These are phyloP conservation scores for Sporisorium scitamineum DNA, from an alignment of 1,284 basidiomycete species.

Conservation along the genomic window DNA sequence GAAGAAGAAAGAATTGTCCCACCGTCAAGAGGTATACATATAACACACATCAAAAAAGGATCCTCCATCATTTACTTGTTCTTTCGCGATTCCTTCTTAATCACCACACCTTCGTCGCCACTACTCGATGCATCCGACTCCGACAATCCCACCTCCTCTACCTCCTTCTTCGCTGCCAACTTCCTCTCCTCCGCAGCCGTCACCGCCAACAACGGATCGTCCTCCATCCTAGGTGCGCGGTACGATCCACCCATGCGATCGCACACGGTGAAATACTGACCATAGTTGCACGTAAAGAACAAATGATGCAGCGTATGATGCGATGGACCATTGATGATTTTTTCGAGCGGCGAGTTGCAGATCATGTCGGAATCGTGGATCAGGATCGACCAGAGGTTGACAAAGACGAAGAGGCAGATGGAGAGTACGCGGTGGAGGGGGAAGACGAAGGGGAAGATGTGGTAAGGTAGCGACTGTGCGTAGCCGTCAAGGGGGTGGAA, in stretches of 20 bases:
- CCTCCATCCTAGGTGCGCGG: constrained; percentile 82
- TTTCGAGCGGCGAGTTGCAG: constrained; percentile 88
- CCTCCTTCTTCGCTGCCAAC: background rate
- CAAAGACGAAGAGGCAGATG: constrained; percentile 67
- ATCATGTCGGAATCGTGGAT: constrained; percentile 99
- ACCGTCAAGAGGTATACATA: background rate
- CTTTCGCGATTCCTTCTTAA: constrained; percentile 40
- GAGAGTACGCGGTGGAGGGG: constrained; percentile 77
- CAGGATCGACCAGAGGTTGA: constrained; percentile 67
- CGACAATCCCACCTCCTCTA: background rate
- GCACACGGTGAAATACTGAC: constrained; percentile 94
- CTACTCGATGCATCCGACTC: constrained; percentile 35
- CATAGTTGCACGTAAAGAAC: constrained; percentile 96
- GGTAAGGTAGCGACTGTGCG: constrained; percentile 92
- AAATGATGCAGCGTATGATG: constrained; percentile 97
- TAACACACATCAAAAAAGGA: background rate
- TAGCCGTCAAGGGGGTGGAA: constrained; percentile 98
- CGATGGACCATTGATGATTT: constrained; percentile 93
- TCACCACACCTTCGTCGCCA: constrained; percentile 45
- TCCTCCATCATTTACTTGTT: constrained; percentile 21
- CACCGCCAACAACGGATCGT: constrained; percentile 82
- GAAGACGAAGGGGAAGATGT: constrained; percentile 90
- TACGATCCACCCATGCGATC: constrained; percentile 87
- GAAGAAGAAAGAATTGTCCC: background rate
- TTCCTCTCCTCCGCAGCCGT: constrained; percentile 32